These are phyloP conservation scores for Trichoderma endophyticum DNA, from an alignment of 2,329 filamentous ascomycete genomes.

Conservation along the genomic window DNA sequence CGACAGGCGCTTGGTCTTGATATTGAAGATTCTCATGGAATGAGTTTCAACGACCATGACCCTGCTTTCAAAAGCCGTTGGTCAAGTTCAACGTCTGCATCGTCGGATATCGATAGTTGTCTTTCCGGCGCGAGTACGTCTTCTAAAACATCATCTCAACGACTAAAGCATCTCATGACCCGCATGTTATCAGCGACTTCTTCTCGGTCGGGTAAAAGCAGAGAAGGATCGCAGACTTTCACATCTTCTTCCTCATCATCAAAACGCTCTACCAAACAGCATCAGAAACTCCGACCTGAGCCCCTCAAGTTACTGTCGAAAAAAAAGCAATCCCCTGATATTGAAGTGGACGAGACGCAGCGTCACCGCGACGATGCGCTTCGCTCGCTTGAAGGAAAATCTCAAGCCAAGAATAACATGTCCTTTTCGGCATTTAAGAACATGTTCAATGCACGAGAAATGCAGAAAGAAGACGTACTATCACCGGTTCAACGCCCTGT, in stretches of 20 bases:
- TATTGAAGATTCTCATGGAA: not conserved
- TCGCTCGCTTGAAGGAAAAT: not conserved
- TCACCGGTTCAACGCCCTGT: not conserved
- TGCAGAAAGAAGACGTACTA: too few relatives aligned
- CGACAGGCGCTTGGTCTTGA: constrained; percentile 6
- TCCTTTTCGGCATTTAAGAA: not conserved
- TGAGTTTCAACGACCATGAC: not conserved
- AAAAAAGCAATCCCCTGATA: not conserved
- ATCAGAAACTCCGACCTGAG: not conserved
- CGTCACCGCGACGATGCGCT: not conserved
- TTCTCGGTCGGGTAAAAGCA: not conserved
- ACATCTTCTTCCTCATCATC: not conserved
- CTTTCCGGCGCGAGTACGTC: not conserved
- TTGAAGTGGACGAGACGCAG: not conserved
- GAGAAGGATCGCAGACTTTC: not conserved
- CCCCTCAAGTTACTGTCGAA: not conserved
- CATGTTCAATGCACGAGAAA: not conserved
- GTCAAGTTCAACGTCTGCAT: not conserved
- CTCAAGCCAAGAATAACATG: not conserved
- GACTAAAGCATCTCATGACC: not conserved
- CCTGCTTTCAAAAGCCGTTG: not conserved
- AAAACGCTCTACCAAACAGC: not conserved
- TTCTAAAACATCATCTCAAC: not conserved
- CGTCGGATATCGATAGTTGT: not conserved
- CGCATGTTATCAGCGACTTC: not conserved